Percentiles rank a stretch among this genome's conserved stretches.
These are phyloP conservation scores for Colletotrichum gigasporum DNA, from an alignment of 2,329 filamentous ascomycete species.

Conservation along the genomic window DNA sequence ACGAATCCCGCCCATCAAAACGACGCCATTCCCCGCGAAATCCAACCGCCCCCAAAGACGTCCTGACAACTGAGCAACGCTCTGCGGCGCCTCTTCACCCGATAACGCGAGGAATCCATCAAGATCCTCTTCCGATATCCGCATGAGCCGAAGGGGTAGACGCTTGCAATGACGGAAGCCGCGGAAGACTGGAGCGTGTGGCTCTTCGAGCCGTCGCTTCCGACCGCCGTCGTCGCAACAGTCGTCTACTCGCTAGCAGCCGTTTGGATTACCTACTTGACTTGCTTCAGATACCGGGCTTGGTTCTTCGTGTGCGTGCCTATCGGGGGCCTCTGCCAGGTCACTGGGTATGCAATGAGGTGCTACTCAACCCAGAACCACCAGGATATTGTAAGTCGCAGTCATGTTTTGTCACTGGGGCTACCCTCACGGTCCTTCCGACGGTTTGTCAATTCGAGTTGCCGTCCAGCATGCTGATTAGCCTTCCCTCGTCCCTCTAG, in stretches of 20 bases:
- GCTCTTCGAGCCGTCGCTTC: slow-evolving; percentile 54
- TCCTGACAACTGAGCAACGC: too few relatives aligned
- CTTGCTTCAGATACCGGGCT: slow-evolving; percentile 50
- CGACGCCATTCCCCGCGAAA: too few relatives aligned
- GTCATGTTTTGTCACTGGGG: too few relatives aligned
- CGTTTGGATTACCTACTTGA: slow-evolving; percentile 49
- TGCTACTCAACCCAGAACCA: slow-evolving; percentile 46
- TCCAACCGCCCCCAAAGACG: too few relatives aligned
- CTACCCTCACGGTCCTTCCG: background rate
- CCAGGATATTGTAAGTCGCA: slow-evolving; percentile 40
- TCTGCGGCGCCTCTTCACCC: too few relatives aligned
- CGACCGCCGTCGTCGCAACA: slow-evolving; percentile 52
- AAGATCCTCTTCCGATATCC: too few relatives aligned
- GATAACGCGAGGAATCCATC: too few relatives aligned
- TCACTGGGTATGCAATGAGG: slow-evolving; percentile 51
- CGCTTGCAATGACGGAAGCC: too few relatives aligned
- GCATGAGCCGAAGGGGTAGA: too few relatives aligned
- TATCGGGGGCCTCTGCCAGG: slow-evolving; percentile 51
- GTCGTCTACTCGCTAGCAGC: slow-evolving; percentile 51
- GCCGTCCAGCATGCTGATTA: background rate
- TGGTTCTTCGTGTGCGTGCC: slow-evolving; percentile 54
- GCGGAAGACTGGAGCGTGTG: slow-evolving; percentile 40
- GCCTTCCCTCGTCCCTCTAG: slow-evolving; percentile 27
- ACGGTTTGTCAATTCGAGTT: background rate
- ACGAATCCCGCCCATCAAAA: too few relatives aligned